Evolutionary conservation across 108 stramenopile genomes (phyloP), one percentile per base, ranked within the genome.

Genomic region (Epithemia pelagica): DNA sequence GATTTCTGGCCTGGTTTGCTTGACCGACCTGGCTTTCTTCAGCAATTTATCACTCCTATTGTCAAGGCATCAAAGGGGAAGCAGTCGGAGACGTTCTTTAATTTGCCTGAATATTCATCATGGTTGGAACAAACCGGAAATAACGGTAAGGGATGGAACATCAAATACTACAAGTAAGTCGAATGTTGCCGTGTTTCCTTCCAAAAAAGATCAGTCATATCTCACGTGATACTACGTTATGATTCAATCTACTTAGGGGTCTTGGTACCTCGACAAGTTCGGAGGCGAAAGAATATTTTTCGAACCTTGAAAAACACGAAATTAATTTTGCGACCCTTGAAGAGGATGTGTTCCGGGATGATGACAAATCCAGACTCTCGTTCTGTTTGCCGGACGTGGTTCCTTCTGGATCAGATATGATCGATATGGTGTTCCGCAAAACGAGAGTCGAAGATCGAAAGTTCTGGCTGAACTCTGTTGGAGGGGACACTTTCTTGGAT

Each of bases 21-120:
- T 32, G 82, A 96, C 55, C 69, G 98, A 63, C 86, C 95, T 2
- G 96, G 96, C 28, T 99, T 99, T 74, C 72, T 99, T 55, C 89
- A 95, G 82, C 94, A 97, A 70, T 99, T 99, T 87, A 99, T 99
- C 75, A 99, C 99, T 10, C 99, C 99, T 19, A 99, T 99, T 69
- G 96, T 99, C 68, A 99, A 99, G 84, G 92, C 80, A 28, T 81
- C 91, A 21, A 96, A 95, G 67, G 95, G 96, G 26, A 82, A 78
- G 68, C 74, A 88, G 67, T 61, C 82, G 3, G 71, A 88, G 67
- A 79, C 93, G 10, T 95, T 97, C 70, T 96, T 91, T 76, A 97
- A 92, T 28, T 69, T 99, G 10, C 98, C 98, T 30, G 96, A 98
- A 81, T 99, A 98, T 76, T 82, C 95, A 58, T 64, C 71, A 15